Evolutionary conservation across 306 rosid species (phyloP).

Genomic region (Cyamopsis tetragonoloba): DNA sequence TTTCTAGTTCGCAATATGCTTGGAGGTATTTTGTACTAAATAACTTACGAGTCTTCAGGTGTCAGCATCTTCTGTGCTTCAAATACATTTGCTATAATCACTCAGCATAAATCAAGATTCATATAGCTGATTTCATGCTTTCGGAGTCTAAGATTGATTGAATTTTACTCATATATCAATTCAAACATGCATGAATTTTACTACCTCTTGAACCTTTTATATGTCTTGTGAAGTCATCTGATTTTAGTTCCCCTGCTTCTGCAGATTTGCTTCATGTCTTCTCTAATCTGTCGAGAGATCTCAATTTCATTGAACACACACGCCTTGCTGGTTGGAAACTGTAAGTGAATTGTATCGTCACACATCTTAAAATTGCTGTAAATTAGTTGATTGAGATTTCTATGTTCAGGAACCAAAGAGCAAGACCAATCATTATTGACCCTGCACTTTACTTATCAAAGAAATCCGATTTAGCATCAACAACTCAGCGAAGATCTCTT

Average conservation of each 20-base stretch:
- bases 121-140: not conserved
- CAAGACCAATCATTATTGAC: conserved; percentile 74
- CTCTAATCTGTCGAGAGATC: conserved; percentile 72
- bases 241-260: conserved; percentile 25
- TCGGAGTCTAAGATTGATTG: not conserved
- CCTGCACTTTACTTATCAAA: conserved; percentile 50
- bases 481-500: conserved; percentile 82
- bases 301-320: conserved; percentile 84
- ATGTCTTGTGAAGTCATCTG: conserved; percentile 21
- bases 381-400: conserved; percentile 2
- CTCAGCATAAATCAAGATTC: conserved; percentile 6
- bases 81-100: not conserved
- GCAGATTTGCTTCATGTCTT: conserved; percentile 90
- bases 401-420: conserved; percentile 80
- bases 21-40: not conserved
- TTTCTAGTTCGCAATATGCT: not conserved
- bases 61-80: conserved; percentile 13
- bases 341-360: conserved; percentile 44
- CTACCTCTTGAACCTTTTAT: not conserved
- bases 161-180: not conserved
- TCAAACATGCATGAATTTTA: not conserved
- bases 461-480: conserved; percentile 78
- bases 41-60: not conserved
- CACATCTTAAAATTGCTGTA: not conserved
- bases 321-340: conserved; percentile 82